A percentile compares a stretch with the other conserved stretches of the same genome.
Conservation (phyloP, 78 protist species). For the Guillardia theta region DNA sequence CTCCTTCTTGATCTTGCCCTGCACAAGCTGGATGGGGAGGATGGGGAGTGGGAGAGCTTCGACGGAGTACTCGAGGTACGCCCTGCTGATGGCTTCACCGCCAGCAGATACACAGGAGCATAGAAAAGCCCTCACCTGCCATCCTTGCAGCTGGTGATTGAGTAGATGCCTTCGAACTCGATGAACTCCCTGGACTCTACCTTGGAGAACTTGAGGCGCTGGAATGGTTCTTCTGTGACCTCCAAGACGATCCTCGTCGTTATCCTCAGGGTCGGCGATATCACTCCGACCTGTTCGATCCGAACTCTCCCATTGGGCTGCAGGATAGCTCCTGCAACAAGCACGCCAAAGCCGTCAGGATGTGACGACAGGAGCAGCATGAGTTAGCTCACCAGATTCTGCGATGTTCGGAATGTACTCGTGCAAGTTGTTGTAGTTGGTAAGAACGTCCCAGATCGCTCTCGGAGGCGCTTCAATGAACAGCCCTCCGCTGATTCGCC, state of each 20-base stretch:
- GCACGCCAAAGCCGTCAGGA: no score
- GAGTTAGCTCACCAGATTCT: no score
- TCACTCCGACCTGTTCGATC: conserved; percentile 21
- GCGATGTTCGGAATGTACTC: conserved; percentile 35
- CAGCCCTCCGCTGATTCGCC: conserved; percentile 6
- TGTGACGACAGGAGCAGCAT: no score
- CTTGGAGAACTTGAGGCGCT: neutral
- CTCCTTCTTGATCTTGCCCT: neutral
- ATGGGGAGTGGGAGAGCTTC: conserved; percentile 24
- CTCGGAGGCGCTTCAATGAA: conserved; percentile 11
- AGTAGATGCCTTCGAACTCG: conserved; percentile 27
- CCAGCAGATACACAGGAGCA: neutral
- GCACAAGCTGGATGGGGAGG: conserved; percentile 15
- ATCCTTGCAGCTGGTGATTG: neutral
- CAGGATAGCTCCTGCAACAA: neutral
- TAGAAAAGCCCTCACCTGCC: neutral
- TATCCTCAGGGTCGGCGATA: neutral
- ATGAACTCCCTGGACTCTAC: conserved; percentile 21
- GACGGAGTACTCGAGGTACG: neutral
- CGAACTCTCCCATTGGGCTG: conserved; percentile 5
- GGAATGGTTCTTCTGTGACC: conserved; percentile 1
- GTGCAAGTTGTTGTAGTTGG: neutral
- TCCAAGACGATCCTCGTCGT: conserved; percentile 8
- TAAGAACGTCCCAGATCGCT: conserved; percentile 14
- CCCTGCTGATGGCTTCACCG: neutral